Evolutionary conservation across 208 protist species (phyloP).

Genomic region (Herpetomonas samuelpessoai): DNA sequence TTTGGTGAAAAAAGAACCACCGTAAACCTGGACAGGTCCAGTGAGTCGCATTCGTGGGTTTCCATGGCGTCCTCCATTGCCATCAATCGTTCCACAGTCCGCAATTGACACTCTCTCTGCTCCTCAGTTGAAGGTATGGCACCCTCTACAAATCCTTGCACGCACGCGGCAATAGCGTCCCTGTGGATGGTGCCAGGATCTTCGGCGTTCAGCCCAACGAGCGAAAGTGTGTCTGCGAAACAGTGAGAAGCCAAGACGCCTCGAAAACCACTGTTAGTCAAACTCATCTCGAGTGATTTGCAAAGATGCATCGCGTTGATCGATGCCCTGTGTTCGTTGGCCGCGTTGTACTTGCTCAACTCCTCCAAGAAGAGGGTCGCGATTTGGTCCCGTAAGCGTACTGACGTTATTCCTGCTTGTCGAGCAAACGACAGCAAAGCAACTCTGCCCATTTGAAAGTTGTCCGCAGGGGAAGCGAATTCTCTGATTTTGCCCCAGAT

Average conservation of each 20-base stretch:
- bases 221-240: constrained; percentile 18
- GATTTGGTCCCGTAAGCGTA: constrained; percentile 15
- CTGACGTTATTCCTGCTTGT: constrained; percentile 29
- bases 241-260: constrained; percentile 33
- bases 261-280: constrained; percentile 17
- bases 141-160: background rate
- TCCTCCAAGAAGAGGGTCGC: constrained; percentile 18
- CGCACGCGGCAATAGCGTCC: background rate
- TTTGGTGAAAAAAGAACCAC: background rate
- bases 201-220: too few species aligned
- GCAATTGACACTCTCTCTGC: background rate
- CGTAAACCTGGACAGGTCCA: background rate
- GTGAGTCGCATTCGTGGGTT: background rate
- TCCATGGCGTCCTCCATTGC: background rate
- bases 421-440: constrained; percentile 34
- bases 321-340: background rate
- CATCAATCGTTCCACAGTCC: background rate
- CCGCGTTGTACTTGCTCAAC: background rate
- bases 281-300: constrained; percentile 43
- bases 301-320: constrained; percentile 31
- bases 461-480: constrained; percentile 34
- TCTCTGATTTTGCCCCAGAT: constrained; percentile 33
- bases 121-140: background rate
- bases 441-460: constrained; percentile 25
- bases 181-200: background rate